Conservation (phyloP, 345 rosid genomes). For the Heritiera fomes region DNA sequence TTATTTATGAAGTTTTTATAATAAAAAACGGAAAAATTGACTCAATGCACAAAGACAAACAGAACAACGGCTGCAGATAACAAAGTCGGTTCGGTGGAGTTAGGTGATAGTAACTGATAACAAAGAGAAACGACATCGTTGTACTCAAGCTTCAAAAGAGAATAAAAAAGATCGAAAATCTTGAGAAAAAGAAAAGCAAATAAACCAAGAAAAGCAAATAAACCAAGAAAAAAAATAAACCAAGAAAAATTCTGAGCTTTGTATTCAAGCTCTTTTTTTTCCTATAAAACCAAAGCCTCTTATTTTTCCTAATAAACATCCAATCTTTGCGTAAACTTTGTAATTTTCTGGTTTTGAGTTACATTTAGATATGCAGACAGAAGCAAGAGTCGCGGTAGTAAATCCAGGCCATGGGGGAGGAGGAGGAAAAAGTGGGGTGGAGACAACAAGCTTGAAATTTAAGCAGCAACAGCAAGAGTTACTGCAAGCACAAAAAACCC, state of each 20-base stretch:
- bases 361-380: conserved; percentile 60
- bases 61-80: conserved; percentile 20
- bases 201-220: background rate
- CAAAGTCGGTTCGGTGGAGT: background rate
- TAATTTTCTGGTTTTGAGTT: background rate
- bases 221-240: background rate
- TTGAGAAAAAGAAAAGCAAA: background rate
- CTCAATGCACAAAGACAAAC: background rate
- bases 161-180: background rate
- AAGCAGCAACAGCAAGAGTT: conserved; percentile 41
- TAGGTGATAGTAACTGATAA: background rate
- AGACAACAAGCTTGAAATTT: conserved; percentile 34
- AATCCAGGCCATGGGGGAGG: conserved; percentile 55
- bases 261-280: background rate
- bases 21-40: no score
- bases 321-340: background rate
- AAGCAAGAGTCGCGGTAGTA: conserved; percentile 77
- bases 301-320: background rate
- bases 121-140: background rate
- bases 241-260: background rate
- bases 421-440: conserved; percentile 36
- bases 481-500: conserved; percentile 53
- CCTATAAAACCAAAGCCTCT: background rate
- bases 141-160: background rate
- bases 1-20: no score